phyloP scores from a whole-genome alignment of 306 rosid genomes.

The Cicer arietinum region DNA sequence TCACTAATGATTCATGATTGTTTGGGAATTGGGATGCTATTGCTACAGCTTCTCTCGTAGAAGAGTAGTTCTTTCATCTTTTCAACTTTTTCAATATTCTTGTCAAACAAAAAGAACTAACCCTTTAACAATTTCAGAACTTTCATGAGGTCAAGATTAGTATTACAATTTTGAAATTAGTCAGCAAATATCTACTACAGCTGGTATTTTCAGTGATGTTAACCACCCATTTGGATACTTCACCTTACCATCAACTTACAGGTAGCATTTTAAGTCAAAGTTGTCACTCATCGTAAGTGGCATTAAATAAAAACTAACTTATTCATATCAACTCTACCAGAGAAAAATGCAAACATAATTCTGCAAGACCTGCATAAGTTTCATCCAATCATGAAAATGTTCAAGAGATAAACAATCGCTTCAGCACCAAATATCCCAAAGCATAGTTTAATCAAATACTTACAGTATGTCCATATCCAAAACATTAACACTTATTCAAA shows the following conservation, averaged over 20 bases:
- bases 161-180: no score
- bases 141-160: no score
- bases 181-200: no score
- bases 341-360: neutral
- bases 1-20: no score
- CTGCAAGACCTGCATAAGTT: neutral
- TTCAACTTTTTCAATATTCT: no score
- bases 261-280: neutral
- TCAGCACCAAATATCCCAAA: neutral
- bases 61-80: no score
- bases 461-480: neutral
- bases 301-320: neutral
- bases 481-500: neutral
- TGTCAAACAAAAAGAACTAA: no score
- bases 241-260: neutral
- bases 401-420: neutral
- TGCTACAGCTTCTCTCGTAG: no score
- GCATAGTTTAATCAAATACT: conserved; percentile 3
- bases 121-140: no score
- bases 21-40: no score
- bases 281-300: neutral
- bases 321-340: neutral
- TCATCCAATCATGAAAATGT: neutral
- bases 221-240: neutral
- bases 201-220: no score